Conservation (phyloP, 2,329 filamentous ascomycete genomes). For the Apiospora sp. region DNA sequence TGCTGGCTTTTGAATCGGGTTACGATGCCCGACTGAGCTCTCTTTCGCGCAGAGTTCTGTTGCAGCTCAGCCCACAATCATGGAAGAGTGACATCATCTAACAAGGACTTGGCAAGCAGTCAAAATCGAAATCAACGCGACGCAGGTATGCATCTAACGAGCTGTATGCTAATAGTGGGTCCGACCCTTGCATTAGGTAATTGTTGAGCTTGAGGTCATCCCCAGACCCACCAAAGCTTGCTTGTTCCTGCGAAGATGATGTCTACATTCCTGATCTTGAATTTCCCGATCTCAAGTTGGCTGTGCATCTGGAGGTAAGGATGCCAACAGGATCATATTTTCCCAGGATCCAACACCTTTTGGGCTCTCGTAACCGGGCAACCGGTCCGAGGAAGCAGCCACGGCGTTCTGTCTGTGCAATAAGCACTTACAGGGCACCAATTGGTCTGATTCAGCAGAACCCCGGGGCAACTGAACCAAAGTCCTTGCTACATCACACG, state of each 20-base stretch:
- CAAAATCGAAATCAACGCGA: neutral
- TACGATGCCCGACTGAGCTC: neutral
- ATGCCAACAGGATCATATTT: neutral
- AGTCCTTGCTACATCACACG: neutral
- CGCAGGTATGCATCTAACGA: neutral
- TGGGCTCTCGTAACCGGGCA: neutral
- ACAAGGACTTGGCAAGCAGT: neutral
- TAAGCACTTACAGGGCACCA: neutral
- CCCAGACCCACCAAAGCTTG: slow-evolving; percentile 10
- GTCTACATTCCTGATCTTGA: neutral
- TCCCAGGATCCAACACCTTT: neutral
- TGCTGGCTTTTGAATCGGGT: neutral
- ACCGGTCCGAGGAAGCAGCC: slow-evolving; percentile 10
- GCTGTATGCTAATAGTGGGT: slow-evolving; percentile 8
- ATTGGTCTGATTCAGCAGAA: neutral
- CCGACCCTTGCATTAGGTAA: no score
- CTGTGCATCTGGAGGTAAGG: neutral
- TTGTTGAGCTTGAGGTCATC: neutral
- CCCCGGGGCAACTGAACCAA: neutral
- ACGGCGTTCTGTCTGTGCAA: neutral
- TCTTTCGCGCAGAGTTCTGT: neutral
- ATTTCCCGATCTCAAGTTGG: neutral
- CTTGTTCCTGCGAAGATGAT: neutral
- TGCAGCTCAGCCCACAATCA: slow-evolving; percentile 3
- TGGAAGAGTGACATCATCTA: slow-evolving; percentile 10